phyloP scores from a whole-genome alignment of 2,329 filamentous ascomycete genomes.

The Colletotrichum sojae region DNA sequence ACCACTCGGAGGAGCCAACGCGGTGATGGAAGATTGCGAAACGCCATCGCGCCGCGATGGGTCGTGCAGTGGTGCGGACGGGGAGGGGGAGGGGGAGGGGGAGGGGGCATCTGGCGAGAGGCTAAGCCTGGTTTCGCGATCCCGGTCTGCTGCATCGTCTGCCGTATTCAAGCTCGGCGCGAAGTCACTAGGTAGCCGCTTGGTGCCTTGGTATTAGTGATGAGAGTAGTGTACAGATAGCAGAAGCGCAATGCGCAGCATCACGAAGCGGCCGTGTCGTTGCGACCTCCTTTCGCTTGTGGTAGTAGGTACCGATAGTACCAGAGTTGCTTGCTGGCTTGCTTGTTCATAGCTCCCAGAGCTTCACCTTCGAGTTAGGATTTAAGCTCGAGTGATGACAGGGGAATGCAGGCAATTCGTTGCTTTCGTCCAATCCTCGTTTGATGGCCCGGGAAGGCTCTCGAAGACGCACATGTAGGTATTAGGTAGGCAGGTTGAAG shows the following conservation, averaged over 20 bases:
- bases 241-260: not conserved
- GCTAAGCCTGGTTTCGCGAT: slow-evolving; percentile 29
- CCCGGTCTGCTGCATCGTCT: slow-evolving; percentile 25
- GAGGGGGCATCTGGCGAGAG: slow-evolving; percentile 9
- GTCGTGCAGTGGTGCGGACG: slow-evolving; percentile 10
- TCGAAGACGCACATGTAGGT: not conserved
- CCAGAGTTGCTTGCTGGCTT: not conserved
- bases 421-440: slow-evolving; percentile 26
- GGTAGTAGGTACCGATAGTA: not conserved
- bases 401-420: slow-evolving; percentile 4
- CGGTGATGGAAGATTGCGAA: slow-evolving; percentile 20
- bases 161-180: slow-evolving; percentile 22
- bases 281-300: not conserved
- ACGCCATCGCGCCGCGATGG: slow-evolving; percentile 22
- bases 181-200: slow-evolving; percentile 4
- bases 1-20: slow-evolving; percentile 2
- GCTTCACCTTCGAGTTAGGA: slow-evolving; percentile 4
- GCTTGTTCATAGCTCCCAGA: slow-evolving; percentile 13
- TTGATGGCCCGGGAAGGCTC: slow-evolving; percentile 1
- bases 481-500: not conserved
- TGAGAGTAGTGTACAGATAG: not conserved
- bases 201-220: not conserved
- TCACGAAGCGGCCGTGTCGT: not conserved
- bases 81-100: not conserved
- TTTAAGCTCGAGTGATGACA: slow-evolving; percentile 21